phyloP scores from a whole-genome alignment of 2,329 filamentous ascomycete species.

The Sporothrix globosa region DNA sequence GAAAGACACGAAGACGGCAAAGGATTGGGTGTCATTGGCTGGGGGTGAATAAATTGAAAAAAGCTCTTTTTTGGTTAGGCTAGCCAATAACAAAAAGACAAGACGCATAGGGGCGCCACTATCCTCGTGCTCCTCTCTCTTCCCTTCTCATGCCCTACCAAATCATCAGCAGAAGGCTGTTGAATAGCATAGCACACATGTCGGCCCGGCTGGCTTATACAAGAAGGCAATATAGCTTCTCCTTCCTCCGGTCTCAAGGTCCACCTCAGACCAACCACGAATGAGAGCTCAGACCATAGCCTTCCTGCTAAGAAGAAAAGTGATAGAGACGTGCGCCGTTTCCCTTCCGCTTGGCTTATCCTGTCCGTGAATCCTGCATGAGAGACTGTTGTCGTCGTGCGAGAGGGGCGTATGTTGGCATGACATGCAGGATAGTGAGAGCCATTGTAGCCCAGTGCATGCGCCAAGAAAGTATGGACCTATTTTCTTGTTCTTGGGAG shows the following conservation, averaged over 20 bases:
- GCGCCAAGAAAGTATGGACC: constrained; percentile 27
- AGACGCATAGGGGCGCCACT: not conserved
- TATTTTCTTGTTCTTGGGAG: not conserved
- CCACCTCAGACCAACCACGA: not conserved
- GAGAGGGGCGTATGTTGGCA: not conserved
- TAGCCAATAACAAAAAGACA: constrained; percentile 18
- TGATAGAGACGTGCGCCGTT: not conserved
- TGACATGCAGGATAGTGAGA: not conserved
- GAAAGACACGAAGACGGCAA: not conserved
- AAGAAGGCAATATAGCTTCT: constrained; percentile 9
- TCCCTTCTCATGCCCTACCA: not conserved
- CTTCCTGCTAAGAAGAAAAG: not conserved
- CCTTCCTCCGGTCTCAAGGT: not conserved
- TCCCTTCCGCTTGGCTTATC: not conserved
- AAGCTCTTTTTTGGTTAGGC: not conserved
- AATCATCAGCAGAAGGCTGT: not conserved
- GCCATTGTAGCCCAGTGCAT: constrained; percentile 17
- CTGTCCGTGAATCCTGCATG: not conserved
- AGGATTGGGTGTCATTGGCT: constrained; percentile 28
- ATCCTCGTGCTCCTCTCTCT: not conserved
- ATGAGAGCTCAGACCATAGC: not conserved
- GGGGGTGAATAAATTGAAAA: not conserved
- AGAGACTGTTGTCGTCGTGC: not conserved
- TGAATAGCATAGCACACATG: not conserved
- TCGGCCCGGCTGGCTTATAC: not conserved